These are phyloP conservation scores for Hypoxylon rubiginosum DNA, from an alignment of 2,329 filamentous ascomycete species.

Conservation along the genomic window DNA sequence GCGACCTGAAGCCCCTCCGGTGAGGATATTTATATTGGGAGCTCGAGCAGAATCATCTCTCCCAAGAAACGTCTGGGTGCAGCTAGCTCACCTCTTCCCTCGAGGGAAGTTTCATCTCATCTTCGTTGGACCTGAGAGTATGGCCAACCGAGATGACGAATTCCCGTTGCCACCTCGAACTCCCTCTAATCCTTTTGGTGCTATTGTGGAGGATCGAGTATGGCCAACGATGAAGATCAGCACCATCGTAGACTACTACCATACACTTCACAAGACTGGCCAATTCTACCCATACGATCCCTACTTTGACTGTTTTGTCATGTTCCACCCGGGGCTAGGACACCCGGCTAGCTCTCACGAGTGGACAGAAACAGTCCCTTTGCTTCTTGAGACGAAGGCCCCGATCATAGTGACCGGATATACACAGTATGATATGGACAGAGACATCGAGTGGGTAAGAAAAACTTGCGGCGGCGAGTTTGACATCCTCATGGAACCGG, in stretches of 20 bases:
- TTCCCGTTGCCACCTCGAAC: constrained; percentile 92
- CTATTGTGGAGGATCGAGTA: constrained; percentile 92
- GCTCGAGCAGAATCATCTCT: constrained; percentile 98
- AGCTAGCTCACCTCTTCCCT: constrained; percentile 96
- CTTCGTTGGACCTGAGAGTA: constrained; percentile 95
- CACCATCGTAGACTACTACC: constrained; percentile 98
- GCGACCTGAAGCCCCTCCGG: constrained; percentile 85
- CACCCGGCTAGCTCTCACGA: constrained; percentile 94
- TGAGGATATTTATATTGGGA: constrained; percentile 92
- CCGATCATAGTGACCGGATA: constrained; percentile 96
- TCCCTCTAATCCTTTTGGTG: constrained; percentile 88
- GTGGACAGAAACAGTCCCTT: constrained; percentile 91
- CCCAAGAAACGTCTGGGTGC: constrained; percentile 92
- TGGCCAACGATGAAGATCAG: constrained; percentile 94
- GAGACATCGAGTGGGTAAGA: constrained; percentile 91
- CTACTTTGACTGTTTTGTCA: constrained; percentile 97
- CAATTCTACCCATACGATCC: constrained; percentile 96
- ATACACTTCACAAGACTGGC: constrained; percentile 91
- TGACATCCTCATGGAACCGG: constrained; percentile 90
- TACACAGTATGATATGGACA: constrained; percentile 93
- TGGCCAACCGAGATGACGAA: constrained; percentile 93
- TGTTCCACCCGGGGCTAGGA: constrained; percentile 96
- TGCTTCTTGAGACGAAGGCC: constrained; percentile 93
- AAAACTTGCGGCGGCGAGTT: constrained; percentile 90
- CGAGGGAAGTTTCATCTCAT: constrained; percentile 89